These are phyloP conservation scores for Geosmithia putterillii DNA, from an alignment of 2,329 filamentous ascomycete genomes.

Conservation along the genomic window DNA sequence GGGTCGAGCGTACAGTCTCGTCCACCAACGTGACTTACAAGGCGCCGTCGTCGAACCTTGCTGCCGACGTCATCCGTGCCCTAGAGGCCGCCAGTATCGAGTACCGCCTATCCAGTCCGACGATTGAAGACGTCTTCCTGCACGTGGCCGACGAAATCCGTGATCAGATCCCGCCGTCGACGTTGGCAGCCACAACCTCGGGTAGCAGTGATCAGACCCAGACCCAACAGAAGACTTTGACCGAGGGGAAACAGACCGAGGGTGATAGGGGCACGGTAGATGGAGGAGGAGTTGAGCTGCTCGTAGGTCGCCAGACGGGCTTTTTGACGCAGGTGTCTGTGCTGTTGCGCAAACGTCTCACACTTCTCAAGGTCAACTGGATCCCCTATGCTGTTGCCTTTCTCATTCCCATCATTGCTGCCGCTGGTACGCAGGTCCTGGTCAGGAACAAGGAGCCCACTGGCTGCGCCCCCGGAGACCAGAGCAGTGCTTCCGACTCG, in stretches of 20 bases:
- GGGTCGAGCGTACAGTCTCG: conserved; percentile 37
- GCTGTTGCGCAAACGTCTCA: conserved; percentile 51
- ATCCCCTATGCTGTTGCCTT: conserved; percentile 62
- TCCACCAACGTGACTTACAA: conserved; percentile 61
- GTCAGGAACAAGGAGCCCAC: conserved; percentile 40
- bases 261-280: neutral
- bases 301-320: conserved; percentile 44
- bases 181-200: neutral
- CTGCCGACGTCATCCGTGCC: conserved; percentile 53
- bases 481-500: conserved; percentile 5
- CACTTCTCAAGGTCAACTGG: conserved; percentile 40
- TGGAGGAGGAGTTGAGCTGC: conserved; percentile 12
- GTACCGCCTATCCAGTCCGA: conserved; percentile 57
- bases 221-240: neutral
- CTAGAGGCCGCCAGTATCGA: conserved; percentile 53
- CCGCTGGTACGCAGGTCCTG: conserved; percentile 63
- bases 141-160: conserved; percentile 42
- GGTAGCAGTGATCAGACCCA: too few relatives aligned
- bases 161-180: conserved; percentile 3
- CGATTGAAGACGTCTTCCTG: conserved; percentile 62
- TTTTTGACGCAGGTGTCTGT: conserved; percentile 48
- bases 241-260: neutral
- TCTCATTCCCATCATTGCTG: conserved; percentile 63
- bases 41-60: conserved; percentile 52
- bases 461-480: conserved; percentile 25